Base-by-base conservation (phyloP, 2,329 filamentous ascomycete species). In the Aspergillus sp. region DNA sequence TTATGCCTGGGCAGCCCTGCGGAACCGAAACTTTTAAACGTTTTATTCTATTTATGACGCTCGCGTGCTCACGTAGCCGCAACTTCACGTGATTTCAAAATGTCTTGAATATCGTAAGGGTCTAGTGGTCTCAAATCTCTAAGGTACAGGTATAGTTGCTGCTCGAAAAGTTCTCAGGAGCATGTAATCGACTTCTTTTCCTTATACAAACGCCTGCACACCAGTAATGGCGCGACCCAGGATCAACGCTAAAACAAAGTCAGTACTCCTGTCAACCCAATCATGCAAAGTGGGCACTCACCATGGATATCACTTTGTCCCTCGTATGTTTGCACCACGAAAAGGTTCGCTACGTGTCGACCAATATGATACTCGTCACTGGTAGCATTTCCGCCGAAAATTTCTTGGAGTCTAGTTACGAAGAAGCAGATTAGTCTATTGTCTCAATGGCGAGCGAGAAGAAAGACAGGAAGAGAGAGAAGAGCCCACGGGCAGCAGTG, bases 301-400 rank as follows among this genome's bases (percentile, higher is more conserved):
- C 91, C 86, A 75, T 98, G 95, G 72, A 98, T 98, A 77, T 98
- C 95, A 71, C 93, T 97, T 78, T 98, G 95, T 21, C 95, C 95
- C 78, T 99, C 95, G 68, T 99, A 99, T 2, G 93, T 98, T 79
- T 98, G 93, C 55, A 93, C 96, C 53, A 99, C 95, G 75, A 96
- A 99, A 63, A 99, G 76, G 74, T 99, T 99, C 56, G 93, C 89
- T 58, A 97, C 95, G 79, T 98, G 95, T 63, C 95, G 86, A 15
- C 91, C 95, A 70, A 99, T 97, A 61, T 87, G 87, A 71, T 98
- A 99, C 78, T 99, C 95, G 68, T 99, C 95, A 70, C 92, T 96
- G 50, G 95, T 91, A n/a, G 95, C 95, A 71, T 99, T 99, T 31
- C 95, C 95, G 57, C 95, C 95, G 78, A 99, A 97, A 21, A 99